Evolutionary conservation across 2,329 filamentous ascomycete genomes (phyloP).

Genomic region (Phaeosphaeriaceae sp.): DNA sequence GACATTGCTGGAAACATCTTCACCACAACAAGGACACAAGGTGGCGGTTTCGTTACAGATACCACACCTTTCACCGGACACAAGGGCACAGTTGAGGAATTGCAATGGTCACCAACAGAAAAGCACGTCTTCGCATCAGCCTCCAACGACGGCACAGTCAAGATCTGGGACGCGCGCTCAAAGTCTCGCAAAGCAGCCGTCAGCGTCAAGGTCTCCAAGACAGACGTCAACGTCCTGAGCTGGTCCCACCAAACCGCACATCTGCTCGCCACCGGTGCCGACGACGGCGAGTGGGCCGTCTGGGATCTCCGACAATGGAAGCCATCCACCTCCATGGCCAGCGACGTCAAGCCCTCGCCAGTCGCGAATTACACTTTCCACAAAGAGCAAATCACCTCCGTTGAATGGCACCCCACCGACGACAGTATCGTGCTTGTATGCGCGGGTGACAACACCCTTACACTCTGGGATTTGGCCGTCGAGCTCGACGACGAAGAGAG

Average conservation of each 20-base stretch:
- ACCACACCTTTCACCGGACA: conserved; percentile 85
- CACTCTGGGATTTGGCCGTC: conserved; percentile 94
- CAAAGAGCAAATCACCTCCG: conserved; percentile 92
- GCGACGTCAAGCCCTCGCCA: conserved; percentile 69
- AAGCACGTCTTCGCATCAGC: conserved; percentile 93
- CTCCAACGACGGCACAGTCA: conserved; percentile 91
- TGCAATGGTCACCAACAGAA: conserved; percentile 96
- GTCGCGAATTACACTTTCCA: conserved; percentile 96
- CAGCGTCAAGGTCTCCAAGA: conserved; percentile 80
- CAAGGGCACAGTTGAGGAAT: conserved; percentile 84
- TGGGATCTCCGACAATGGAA: conserved; percentile 99
- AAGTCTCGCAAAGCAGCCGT: conserved; percentile 90
- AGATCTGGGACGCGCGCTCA: conserved; percentile 93
- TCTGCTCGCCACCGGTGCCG: conserved; percentile 88
- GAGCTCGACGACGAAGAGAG: conserved; percentile 98
- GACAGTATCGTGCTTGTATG: conserved; percentile 95
- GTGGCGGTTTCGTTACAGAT: conserved; percentile 89
- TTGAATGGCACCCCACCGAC: conserved; percentile 97
- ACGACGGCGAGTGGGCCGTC: conserved; percentile 92
- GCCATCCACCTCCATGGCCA: conserved; percentile 60
- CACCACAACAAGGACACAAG: conserved; percentile 83
- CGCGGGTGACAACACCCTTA: conserved; percentile 91
- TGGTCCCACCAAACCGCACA: conserved; percentile 92
- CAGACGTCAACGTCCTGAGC: conserved; percentile 94
- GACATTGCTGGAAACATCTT: conserved; percentile 93